phyloP scores from a whole-genome alignment of 805 yeast species.

The Tetrapisispora pingtungensis region DNA sequence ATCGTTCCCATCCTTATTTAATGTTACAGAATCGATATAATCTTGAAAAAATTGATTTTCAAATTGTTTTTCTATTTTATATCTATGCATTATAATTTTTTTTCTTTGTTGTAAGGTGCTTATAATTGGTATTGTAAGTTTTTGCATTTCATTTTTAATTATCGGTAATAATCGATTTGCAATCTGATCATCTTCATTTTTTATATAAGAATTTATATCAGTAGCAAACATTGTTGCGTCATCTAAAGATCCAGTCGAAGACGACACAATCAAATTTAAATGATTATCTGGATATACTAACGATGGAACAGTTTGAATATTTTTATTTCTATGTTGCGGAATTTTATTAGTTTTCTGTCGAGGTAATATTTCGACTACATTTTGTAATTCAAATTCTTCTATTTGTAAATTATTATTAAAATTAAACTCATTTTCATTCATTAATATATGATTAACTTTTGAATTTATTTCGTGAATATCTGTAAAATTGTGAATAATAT shows the following conservation, averaged over 20 bases:
- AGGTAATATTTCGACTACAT: not conserved
- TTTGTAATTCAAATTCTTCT: not conserved
- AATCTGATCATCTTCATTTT: conserved; percentile 5
- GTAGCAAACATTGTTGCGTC: conserved; percentile 30
- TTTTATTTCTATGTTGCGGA: not conserved
- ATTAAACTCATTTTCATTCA: not conserved
- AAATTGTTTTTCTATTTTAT: not conserved
- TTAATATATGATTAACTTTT: too few species aligned
- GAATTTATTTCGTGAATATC: not conserved
- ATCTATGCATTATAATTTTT: conserved; percentile 9
- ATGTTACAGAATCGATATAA: not conserved
- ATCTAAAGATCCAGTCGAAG: conserved; percentile 22
- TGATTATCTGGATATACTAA: conserved; percentile 8
- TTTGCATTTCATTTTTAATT: conserved; percentile 19
- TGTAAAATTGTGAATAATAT: not conserved
- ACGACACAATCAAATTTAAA: conserved; percentile 22
- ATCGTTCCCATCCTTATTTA: conserved; percentile 1
- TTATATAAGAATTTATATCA: conserved; percentile 17
- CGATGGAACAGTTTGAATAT: conserved; percentile 13
- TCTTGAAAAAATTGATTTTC: not conserved
- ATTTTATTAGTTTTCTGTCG: not conserved
- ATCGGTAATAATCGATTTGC: conserved; percentile 9
- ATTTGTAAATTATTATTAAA: conserved; percentile 1
- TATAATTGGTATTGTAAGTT: conserved; percentile 25
- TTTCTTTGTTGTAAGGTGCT: conserved; percentile 17